Evolutionary conservation across 306 rosid genomes (phyloP).

Genomic region (Benincasa hispida): DNA sequence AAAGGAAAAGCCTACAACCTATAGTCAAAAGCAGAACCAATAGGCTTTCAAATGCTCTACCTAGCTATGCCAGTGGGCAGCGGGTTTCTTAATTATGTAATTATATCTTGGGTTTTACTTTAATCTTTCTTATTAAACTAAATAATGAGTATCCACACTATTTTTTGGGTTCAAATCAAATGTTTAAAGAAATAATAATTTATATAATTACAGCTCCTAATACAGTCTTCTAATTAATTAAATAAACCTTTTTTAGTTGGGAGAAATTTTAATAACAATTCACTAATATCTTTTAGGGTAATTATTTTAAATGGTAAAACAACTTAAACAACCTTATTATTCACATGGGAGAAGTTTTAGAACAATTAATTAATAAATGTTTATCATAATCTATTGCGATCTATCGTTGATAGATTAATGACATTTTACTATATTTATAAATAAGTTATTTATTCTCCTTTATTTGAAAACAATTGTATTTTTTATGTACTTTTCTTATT

Average conservation of each 20-base stretch:
- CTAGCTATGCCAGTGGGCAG: neutral
- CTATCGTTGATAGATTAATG: no score
- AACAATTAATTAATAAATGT: no score
- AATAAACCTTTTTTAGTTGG: neutral
- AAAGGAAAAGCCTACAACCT: slow-evolving; percentile 6
- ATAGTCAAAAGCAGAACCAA: slow-evolving; percentile 5
- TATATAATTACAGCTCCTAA: neutral
- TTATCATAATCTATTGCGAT: no score
- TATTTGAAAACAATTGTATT: no score
- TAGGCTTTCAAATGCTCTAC: slow-evolving; percentile 7
- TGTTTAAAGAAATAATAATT: neutral
- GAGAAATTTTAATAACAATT: no score
- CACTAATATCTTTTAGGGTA: no score
- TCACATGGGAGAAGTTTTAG: no score
- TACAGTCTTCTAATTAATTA: neutral
- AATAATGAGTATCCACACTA: neutral
- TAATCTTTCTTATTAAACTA: neutral
- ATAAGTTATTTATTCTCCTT: no score
- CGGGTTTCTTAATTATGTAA: neutral
- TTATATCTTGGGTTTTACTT: neutral
- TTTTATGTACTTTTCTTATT: no score
- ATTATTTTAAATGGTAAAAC: no score
- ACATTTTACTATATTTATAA: no score
- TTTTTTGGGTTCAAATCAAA: neutral
- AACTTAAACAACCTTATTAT: no score